phyloP scores from a whole-genome alignment of 495 filamentous ascomycete species.

The Xylaria bambusicola region DNA sequence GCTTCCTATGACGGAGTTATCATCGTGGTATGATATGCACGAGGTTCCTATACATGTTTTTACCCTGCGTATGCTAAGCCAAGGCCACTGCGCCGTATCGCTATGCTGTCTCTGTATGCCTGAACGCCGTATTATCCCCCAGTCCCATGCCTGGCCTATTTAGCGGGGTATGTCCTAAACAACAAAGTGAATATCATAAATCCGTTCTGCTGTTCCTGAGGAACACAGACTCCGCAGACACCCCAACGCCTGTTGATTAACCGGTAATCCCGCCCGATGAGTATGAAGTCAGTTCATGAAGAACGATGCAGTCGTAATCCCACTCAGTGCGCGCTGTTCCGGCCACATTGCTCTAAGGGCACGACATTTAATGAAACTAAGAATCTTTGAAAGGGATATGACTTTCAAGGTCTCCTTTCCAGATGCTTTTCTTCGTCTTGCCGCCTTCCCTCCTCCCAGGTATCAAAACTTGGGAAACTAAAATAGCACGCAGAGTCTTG shows the following conservation, averaged over 20 bases:
- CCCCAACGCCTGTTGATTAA: conserved; percentile 12
- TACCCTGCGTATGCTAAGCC: conserved; percentile 15
- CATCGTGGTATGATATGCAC: not conserved
- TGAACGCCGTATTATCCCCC: conserved; percentile 18
- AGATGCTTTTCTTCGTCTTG: conserved; percentile 36
- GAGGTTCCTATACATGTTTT: conserved; percentile 5
- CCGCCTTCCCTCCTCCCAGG: conserved; percentile 43
- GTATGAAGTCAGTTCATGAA: conserved; percentile 8
- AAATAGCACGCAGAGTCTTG: conserved; percentile 51
- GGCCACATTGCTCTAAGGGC: not conserved
- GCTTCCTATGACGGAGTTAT: not conserved
- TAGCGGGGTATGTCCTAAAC: conserved; percentile 16
- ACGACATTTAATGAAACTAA: not conserved
- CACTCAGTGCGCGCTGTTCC: not conserved
- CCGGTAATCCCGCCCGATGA: not conserved
- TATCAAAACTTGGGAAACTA: conserved; percentile 60
- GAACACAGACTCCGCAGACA: not conserved
- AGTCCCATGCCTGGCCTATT: conserved; percentile 7
- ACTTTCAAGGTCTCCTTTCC: conserved; percentile 7
- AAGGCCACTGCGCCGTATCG: conserved; percentile 12
- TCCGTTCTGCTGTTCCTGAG: conserved; percentile 3
- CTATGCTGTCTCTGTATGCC: conserved; percentile 18
- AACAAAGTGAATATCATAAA: conserved; percentile 11
- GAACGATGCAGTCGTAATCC: conserved; percentile 4
- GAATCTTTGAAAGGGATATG: not conserved